A percentile compares a stretch with the other conserved stretches of the same genome.
These are phyloP conservation scores for Castanea crenata DNA, from an alignment of 306 rosid species.

Conservation along the genomic window DNA sequence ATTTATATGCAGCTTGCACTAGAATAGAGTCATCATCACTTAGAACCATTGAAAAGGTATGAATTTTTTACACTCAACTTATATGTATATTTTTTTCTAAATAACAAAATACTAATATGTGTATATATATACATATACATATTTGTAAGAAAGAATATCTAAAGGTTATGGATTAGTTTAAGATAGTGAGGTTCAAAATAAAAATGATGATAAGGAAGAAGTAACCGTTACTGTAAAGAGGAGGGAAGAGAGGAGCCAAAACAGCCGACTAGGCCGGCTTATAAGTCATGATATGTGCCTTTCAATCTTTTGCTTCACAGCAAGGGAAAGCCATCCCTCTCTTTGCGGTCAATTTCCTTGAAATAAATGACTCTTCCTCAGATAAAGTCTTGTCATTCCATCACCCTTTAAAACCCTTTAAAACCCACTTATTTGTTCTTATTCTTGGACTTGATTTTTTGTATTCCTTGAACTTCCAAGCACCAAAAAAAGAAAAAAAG, in stretches of 20 bases:
- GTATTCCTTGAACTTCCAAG: slow-evolving; percentile 9
- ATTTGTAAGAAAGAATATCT: background rate
- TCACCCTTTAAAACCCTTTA: background rate
- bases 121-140: no score
- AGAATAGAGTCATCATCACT: background rate
- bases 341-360: slow-evolving; percentile 67
- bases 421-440: slow-evolving; percentile 17
- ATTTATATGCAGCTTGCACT: background rate
- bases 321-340: slow-evolving; percentile 41
- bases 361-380: slow-evolving; percentile 29
- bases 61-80: background rate
- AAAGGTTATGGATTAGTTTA: background rate
- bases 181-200: slow-evolving; percentile 1
- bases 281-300: slow-evolving; percentile 13
- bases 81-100: no score
- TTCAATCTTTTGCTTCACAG: slow-evolving; percentile 44
- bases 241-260: slow-evolving; percentile 33
- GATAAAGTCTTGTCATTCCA: slow-evolving; percentile 27
- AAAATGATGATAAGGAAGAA: background rate
- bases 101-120: no score
- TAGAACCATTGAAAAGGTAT: background rate
- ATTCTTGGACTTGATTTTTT: slow-evolving; percentile 8
- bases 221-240: slow-evolving; percentile 41
- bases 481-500: background rate
- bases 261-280: slow-evolving; percentile 55